phyloP scores from a whole-genome alignment of 1,139 yeast species.

The Trichomonascaceae sp. region DNA sequence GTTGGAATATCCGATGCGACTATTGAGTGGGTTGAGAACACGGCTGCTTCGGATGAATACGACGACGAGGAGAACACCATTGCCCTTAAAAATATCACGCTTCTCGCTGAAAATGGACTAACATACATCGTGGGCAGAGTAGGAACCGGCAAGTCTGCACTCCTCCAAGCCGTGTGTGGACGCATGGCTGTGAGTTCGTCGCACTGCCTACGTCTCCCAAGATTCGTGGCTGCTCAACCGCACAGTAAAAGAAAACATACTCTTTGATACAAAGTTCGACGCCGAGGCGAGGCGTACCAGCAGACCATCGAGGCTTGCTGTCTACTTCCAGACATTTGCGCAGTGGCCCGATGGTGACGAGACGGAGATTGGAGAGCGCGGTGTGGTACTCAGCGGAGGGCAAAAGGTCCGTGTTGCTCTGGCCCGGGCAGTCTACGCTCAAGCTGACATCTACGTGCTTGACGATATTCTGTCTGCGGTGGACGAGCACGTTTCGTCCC shows the following conservation, averaged over 20 bases:
- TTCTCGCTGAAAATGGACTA: slow-evolving; percentile 45
- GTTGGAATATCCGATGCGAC: slow-evolving; percentile 22
- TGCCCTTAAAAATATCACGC: slow-evolving; percentile 42
- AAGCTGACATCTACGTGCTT: slow-evolving; percentile 67
- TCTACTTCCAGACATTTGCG: slow-evolving; percentile 47
- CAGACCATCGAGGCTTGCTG: slow-evolving; percentile 70
- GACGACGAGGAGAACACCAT: too few relatives aligned
- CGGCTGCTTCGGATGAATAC: too few relatives aligned
- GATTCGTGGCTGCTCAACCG: slow-evolving; percentile 76
- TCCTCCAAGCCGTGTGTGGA: slow-evolving; percentile 43
- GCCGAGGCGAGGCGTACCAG: slow-evolving; percentile 53
- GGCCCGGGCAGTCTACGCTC: slow-evolving; percentile 78
- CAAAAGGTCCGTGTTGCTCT: slow-evolving; percentile 79
- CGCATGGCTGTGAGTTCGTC: slow-evolving; percentile 51
- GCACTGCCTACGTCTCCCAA: slow-evolving; percentile 77
- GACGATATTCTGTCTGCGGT: slow-evolving; percentile 80
- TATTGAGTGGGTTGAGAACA: slow-evolving; percentile 31
- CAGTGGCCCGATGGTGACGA: slow-evolving; percentile 71
- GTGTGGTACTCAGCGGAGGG: slow-evolving; percentile 81
- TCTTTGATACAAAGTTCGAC: slow-evolving; percentile 68
- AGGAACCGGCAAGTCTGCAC: slow-evolving; percentile 71
- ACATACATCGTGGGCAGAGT: slow-evolving; percentile 72
- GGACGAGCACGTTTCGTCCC: slow-evolving; percentile 72
- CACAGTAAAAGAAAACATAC: slow-evolving; percentile 55
- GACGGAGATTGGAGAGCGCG: slow-evolving; percentile 83